A percentile compares a stretch with the other conserved stretches of the same genome.
Conservation (phyloP, 768 basidiomycete genomes). For the Amanita muscaria region DNA sequence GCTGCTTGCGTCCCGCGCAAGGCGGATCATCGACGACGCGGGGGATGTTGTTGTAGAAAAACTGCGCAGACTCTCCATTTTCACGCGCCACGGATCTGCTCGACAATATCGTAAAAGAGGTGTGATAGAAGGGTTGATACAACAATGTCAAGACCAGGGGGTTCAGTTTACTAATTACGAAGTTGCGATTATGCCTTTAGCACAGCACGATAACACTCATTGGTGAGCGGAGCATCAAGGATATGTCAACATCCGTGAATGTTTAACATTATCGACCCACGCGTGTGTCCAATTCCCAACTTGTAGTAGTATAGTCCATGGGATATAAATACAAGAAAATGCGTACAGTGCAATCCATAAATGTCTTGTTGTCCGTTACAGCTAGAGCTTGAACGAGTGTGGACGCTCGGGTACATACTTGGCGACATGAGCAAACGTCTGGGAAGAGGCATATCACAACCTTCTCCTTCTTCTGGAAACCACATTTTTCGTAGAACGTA, state of each 20-base stretch:
- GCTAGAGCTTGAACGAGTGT: too few species aligned
- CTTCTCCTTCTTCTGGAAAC: conserved; percentile 81
- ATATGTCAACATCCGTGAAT: too few species aligned
- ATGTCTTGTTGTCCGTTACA: too few species aligned
- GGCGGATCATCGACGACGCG: background rate
- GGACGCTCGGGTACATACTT: too few species aligned
- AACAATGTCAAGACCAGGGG: background rate
- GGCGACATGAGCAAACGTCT: background rate
- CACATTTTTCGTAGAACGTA: conserved; percentile 98
- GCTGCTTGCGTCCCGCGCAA: background rate
- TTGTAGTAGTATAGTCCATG: too few species aligned
- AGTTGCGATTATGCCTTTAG: background rate
- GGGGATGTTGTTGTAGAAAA: background rate
- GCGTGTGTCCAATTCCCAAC: too few species aligned
- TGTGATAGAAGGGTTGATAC: background rate
- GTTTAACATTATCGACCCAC: too few species aligned
- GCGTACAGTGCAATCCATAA: too few species aligned
- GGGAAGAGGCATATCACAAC: conserved; percentile 51
- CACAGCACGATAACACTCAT: conserved; percentile 1
- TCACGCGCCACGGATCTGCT: background rate
- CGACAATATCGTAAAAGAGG: background rate
- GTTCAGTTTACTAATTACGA: background rate
- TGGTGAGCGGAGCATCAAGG: too few species aligned
- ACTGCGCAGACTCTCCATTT: background rate
- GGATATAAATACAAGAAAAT: too few species aligned